Evolutionary conservation across 1,284 basidiomycete species (phyloP), one percentile per base, ranked within the genome.

Genomic region (Tremellales sp.): DNA sequence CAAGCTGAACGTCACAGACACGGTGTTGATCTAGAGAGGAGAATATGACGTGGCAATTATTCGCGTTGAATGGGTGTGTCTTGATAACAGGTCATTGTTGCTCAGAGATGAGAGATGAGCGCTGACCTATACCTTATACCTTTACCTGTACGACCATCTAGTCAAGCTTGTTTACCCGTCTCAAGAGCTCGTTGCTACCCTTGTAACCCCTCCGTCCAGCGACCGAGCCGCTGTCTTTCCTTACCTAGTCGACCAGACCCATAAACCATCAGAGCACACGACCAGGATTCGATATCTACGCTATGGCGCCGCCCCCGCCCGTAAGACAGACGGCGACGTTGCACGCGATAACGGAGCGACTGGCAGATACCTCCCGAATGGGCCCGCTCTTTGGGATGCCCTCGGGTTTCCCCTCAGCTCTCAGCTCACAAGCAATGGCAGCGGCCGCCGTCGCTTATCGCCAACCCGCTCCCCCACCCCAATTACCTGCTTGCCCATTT

Each of bases 401-500:
- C 6, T 52, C 58, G 2, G 52, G 56, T 35, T 49, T 62, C 40
- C 53, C 56, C 22, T 52, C 54, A 17, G 46, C 54, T 5, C 43
- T 57, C 23, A 41, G 50, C 15, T 44, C 61, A 13, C 58, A 62
- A 36, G 44, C 53, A 10, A 40, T 67, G 21, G 63, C 66, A 7
- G 65, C 65, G 2, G 65, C 67, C 15, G 63, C 65, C 2, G 55
- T 54, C 12, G 58, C 66, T 12, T 67, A 69, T 45, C 56, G 64
- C 13, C 66, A 71, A 46, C 68, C 68, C 8, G 68, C 68, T 1
- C 70, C 68, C 21, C 70, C 70, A 25, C 70, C 70, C 5, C 58
- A 62, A 26, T 45, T 71, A 8, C 70, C 70, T 15, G 47, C 61
- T 17, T 54, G 70, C 6, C 68, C 70, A 35, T 54, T 71, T 0